Conservation (phyloP, 2,329 filamentous ascomycete genomes). For the Chaetomiaceae sp. region DNA sequence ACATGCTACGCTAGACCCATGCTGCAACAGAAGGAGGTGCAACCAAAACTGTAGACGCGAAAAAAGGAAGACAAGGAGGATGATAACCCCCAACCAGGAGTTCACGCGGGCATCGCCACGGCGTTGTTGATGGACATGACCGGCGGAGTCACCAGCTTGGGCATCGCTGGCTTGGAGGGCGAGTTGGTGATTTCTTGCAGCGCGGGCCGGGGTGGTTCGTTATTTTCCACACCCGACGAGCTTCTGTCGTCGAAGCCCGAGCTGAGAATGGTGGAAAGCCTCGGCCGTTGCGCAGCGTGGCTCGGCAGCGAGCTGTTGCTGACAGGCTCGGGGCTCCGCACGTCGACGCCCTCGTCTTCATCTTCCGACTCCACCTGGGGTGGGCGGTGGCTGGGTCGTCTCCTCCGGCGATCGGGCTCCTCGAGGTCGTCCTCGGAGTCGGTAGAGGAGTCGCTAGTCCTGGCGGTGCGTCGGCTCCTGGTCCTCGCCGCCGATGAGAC, state of each 20-base stretch:
- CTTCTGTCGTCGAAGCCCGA: conserved; percentile 29
- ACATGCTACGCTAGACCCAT: conserved; percentile 11
- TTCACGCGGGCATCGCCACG: background rate
- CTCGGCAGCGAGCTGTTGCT: conserved; percentile 28
- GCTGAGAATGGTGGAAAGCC: conserved; percentile 44
- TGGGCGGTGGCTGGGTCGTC: conserved; percentile 16
- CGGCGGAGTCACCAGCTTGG: background rate
- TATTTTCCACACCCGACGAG: background rate
- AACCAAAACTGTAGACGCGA: background rate
- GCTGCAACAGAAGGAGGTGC: conserved; percentile 4
- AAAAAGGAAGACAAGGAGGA: conserved; percentile 1
- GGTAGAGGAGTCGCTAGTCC: conserved; percentile 26
- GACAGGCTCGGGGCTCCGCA: conserved; percentile 22
- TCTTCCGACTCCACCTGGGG: conserved; percentile 25
- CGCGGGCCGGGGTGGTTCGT: background rate
- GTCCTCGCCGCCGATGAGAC: conserved; percentile 24
- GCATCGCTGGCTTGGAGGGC: background rate
- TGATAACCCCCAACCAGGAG: background rate
- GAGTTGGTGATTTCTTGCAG: conserved; percentile 1
- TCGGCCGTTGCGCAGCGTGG: conserved; percentile 39
- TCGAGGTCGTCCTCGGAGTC: conserved; percentile 28
- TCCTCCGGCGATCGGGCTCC: conserved; percentile 11
- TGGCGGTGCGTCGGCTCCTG: conserved; percentile 25
- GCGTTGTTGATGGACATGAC: background rate
- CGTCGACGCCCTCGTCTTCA: conserved; percentile 27